phyloP scores from a whole-genome alignment of 148 eudicot species.

The Chenopodium album region DNA sequence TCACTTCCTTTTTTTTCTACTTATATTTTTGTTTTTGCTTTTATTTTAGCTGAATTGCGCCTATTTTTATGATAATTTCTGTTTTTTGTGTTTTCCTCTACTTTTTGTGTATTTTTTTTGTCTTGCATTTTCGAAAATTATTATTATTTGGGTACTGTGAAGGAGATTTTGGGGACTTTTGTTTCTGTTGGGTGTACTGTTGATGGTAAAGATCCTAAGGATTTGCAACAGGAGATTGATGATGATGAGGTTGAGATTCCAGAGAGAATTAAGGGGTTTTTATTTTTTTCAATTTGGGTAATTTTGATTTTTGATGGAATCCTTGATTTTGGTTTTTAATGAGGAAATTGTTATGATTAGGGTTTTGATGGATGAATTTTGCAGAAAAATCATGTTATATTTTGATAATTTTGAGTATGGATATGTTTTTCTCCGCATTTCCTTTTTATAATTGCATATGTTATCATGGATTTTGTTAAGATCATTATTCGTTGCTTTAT shows the following conservation, averaged over 20 bases:
- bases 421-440: not conserved
- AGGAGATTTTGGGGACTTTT: slow-evolving; percentile 76
- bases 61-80: too few species aligned
- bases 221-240: slow-evolving; percentile 59
- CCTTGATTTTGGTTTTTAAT: not conserved
- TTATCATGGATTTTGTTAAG: not conserved
- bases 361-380: slow-evolving; percentile 1
- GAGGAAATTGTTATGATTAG: not conserved
- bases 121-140: too few species aligned
- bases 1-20: too few species aligned
- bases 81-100: too few species aligned
- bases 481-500: not conserved
- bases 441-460: not conserved
- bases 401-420: not conserved
- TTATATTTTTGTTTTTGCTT: too few species aligned
- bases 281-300: too few species aligned
- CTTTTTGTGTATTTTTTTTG: too few species aligned
- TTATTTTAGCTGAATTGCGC: too few species aligned
- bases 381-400: not conserved
- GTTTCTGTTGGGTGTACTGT: slow-evolving; percentile 73
- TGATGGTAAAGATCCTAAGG: slow-evolving; percentile 75
- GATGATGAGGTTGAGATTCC: slow-evolving; percentile 57
- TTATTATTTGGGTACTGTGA: slow-evolving; percentile 35
- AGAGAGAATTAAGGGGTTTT: slow-evolving; percentile 20
- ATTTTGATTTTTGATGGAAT: not conserved